Evolutionary conservation across 345 rosid species (phyloP).

Genomic region (Physaria fendleri): DNA sequence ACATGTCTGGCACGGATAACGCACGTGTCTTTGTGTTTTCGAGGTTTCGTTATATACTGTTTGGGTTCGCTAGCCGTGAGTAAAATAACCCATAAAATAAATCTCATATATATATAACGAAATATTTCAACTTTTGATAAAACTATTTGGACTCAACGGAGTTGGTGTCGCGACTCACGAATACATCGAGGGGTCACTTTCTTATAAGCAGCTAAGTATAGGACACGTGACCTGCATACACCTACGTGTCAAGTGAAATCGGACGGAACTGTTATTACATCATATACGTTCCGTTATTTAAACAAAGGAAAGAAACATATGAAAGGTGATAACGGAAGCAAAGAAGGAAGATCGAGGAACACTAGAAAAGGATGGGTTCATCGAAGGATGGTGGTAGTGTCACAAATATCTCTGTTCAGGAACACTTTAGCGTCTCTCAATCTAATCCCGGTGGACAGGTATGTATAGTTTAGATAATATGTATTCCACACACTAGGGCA

Average conservation of each 20-base stretch:
- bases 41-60: neutral
- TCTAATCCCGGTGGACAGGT: conserved; percentile 14
- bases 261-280: neutral
- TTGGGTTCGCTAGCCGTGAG: neutral
- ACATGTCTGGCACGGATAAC: neutral
- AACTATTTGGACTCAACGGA: no score
- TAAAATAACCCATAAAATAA: no score
- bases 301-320: no score
- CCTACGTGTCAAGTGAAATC: conserved; percentile 2
- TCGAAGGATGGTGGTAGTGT: neutral
- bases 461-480: no score
- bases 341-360: neutral
- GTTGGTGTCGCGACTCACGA: neutral
- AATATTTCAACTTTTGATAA: no score
- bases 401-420: conserved; percentile 2
- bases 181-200: neutral
- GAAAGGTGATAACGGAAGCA: neutral
- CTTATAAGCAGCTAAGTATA: neutral
- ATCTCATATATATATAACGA: no score
- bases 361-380: conserved; percentile 1
- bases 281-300: neutral
- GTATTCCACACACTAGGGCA: neutral
- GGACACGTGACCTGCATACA: neutral
- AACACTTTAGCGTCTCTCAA: conserved; percentile 19
- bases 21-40: neutral